phyloP scores from a whole-genome alignment of 2,329 filamentous ascomycete genomes.

The Mycogone perniciosa region DNA sequence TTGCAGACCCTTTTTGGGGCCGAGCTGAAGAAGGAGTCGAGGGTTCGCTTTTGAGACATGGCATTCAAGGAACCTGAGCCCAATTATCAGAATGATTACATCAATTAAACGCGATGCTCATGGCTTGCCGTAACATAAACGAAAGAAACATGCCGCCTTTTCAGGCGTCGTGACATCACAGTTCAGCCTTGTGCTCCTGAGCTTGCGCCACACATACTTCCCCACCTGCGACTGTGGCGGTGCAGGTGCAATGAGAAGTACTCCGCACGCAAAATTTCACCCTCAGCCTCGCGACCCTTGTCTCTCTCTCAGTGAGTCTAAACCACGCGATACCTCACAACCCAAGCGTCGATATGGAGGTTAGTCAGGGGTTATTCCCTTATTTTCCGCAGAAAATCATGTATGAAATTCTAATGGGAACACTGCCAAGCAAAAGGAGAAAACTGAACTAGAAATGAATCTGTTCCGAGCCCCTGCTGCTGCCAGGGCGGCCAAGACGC shows the following conservation, averaged over 20 bases:
- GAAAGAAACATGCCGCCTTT: background rate
- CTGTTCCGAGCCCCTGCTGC: constrained; percentile 68
- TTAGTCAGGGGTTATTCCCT: constrained; percentile 16
- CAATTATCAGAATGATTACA: background rate
- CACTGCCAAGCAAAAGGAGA: constrained; percentile 20
- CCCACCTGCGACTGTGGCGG: constrained; percentile 18
- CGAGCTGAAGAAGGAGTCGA: constrained; percentile 59
- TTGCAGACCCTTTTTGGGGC: constrained; percentile 20
- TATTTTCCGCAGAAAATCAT: background rate
- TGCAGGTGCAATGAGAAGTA: constrained; percentile 19
- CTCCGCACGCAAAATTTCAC: constrained; percentile 23
- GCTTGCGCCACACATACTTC: constrained; percentile 10
- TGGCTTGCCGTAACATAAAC: background rate
- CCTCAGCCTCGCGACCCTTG: constrained; percentile 24
- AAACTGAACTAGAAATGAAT: constrained; percentile 41
- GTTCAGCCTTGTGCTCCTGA: constrained; percentile 5
- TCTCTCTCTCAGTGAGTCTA: constrained; percentile 7
- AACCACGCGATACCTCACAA: constrained; percentile 17
- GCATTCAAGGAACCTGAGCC: background rate
- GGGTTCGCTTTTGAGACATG: constrained; percentile 41
- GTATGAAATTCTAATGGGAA: background rate
- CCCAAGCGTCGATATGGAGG: constrained; percentile 26
- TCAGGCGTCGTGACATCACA: constrained; percentile 19
- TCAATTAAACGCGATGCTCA: background rate
- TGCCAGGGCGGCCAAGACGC: constrained; percentile 68